Base-by-base conservation (phyloP, 2,329 filamentous ascomycete species). In the Helotiales sp. region DNA sequence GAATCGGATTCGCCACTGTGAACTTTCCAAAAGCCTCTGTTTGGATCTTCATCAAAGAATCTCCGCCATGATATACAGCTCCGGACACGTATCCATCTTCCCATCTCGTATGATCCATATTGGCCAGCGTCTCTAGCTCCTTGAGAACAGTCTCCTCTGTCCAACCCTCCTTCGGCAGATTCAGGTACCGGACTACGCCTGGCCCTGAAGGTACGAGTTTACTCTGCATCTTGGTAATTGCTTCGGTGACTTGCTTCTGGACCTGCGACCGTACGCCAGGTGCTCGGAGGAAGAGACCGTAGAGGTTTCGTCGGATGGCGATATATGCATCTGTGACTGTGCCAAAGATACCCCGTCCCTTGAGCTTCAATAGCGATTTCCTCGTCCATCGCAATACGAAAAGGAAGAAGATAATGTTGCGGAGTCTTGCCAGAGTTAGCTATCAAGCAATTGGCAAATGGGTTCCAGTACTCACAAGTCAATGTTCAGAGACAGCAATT, bases 51-150 rank as follows among this genome's bases (percentile, higher is more conserved):
- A 95, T 76, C 66, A 99, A 77, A 44, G 89, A 87, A 36, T 90
- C 83, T 53, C 95, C 95, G 63, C 95, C 95, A 71, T 98, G 93
- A 72, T 99, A 99, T 31, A 99, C 95, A 27, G 95, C 93, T 29
- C 95, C 95, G 40, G 90, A 96, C 54, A 99, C 95, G 63, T 85
- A 88, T 8, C 95, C 95, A 73, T 98, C 93, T 75, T 99, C 95
- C 95, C 95, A 99, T 63, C 89, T 84, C 2, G 93, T 96, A 75
- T 98, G 95, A 68, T 97, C 88, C 89, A 99, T 90, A 49, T 81
- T 86, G 15, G 88, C 86, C 65, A 99, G 79, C 65, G 85, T 84
- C 59, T 87, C 84, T 61, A 99, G 82, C 78, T 97, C 93, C 59
- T 85, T 83, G 66, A 86, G 84, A 40, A 99, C 83, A 62, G 87